Conservation (phyloP, 495 filamentous ascomycete species). For the Halenospora varia region DNA sequence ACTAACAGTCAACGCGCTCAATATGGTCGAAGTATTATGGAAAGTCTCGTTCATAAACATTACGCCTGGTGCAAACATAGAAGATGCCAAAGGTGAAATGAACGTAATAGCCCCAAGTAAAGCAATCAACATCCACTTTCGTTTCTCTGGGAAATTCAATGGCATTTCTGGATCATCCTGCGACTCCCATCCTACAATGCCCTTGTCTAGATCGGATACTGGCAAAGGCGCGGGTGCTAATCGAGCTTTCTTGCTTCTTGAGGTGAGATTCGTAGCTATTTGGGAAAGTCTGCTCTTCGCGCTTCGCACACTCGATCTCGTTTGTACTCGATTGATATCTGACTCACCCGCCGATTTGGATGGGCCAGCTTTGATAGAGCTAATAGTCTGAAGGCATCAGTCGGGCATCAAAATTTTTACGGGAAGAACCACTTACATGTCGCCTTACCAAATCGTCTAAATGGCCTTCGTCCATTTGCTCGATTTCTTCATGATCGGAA, state of each 20-base stretch:
- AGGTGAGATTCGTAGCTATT: conserved; percentile 15
- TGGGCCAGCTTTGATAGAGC: conserved; percentile 9
- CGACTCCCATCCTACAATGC: conserved; percentile 55
- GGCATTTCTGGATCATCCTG: conserved; percentile 69
- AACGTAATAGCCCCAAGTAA: conserved; percentile 55
- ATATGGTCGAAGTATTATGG: conserved; percentile 33
- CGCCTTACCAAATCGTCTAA: conserved; percentile 14
- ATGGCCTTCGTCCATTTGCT: conserved; percentile 22
- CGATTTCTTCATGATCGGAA: conserved; percentile 18
- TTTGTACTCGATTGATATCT: conserved; percentile 5
- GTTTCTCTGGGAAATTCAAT: conserved; percentile 55
- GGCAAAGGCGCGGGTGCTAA: conserved; percentile 30
- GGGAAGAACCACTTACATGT: conserved; percentile 8
- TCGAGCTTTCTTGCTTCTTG: conserved; percentile 22
- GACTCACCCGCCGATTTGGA: neutral
- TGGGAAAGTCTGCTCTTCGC: conserved; percentile 17
- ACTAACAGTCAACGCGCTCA: conserved; percentile 49
- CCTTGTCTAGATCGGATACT: conserved; percentile 38
- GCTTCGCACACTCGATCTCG: conserved; percentile 1
- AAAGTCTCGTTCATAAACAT: conserved; percentile 49
- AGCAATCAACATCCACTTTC: conserved; percentile 70
- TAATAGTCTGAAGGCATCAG: conserved; percentile 4
- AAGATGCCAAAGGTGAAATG: conserved; percentile 59
- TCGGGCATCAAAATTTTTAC: neutral
- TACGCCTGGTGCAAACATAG: conserved; percentile 62